These are phyloP conservation scores for Phytophthora brassicae DNA, from an alignment of 352 stramenopile genomes.

Conservation along the genomic window DNA sequence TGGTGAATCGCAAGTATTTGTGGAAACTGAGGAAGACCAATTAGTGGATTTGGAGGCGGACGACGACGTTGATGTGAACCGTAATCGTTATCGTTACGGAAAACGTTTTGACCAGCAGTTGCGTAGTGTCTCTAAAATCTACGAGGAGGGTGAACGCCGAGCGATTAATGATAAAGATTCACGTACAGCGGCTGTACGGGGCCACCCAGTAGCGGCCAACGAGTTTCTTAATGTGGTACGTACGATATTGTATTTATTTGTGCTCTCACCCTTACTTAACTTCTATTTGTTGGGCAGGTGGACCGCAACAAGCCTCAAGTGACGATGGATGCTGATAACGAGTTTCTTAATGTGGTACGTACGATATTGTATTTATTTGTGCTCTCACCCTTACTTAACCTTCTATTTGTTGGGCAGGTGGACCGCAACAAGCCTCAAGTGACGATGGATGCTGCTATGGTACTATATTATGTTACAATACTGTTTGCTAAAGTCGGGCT, in stretches of 20 bases:
- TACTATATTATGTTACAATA: conserved; percentile 2
- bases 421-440: conserved; percentile 29
- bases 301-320: conserved; percentile 29
- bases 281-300: conserved; percentile 18
- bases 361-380: not conserved
- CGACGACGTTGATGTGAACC: conserved; percentile 6
- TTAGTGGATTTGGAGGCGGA: conserved; percentile 5
- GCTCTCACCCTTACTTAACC: not conserved
- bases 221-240: conserved; percentile 26
- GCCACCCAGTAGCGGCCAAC: conserved; percentile 8
- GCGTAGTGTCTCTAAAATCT: not conserved
- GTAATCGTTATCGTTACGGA: conserved; percentile 13
- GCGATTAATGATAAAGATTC: conserved; percentile 3
- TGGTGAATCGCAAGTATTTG: not conserved
- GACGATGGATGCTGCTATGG: conserved; percentile 32
- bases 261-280: not conserved
- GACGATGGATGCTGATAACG: conserved; percentile 26
- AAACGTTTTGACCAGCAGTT: conserved; percentile 3
- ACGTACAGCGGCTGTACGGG: conserved; percentile 2
- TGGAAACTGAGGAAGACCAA: not conserved
- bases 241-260: not conserved
- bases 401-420: conserved; percentile 14
- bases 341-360: conserved; percentile 24
- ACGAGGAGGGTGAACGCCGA: conserved; percentile 2
- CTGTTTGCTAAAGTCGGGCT: not conserved